A percentile compares a stretch with the other conserved stretches of the same genome.
phyloP scores from a whole-genome alignment of 176 grass and related monocot genomes.

The Carex littledalei region DNA sequence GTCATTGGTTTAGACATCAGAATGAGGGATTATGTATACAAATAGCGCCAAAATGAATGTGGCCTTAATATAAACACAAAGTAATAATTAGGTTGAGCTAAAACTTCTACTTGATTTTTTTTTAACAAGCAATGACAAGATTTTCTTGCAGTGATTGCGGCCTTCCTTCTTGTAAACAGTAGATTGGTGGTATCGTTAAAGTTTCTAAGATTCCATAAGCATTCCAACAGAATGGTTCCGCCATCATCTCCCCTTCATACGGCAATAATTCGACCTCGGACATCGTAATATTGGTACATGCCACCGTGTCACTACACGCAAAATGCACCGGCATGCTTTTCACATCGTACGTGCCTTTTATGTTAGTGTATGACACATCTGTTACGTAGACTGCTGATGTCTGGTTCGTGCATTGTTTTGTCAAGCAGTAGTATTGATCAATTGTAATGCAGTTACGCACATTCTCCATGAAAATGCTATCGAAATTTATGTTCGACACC shows the following conservation, averaged over 20 bases:
- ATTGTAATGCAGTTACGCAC: slow-evolving; percentile 76
- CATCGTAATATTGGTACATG: slow-evolving; percentile 68
- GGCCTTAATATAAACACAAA: neutral
- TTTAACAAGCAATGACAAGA: slow-evolving; percentile 31
- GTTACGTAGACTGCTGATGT: slow-evolving; percentile 49
- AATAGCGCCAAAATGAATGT: neutral
- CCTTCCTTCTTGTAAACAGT: slow-evolving; percentile 65
- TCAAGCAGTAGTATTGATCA: slow-evolving; percentile 83
- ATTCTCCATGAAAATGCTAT: slow-evolving; percentile 52
- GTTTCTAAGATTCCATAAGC: slow-evolving; percentile 54
- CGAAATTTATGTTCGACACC: slow-evolving; percentile 43
- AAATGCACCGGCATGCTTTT: slow-evolving; percentile 44
- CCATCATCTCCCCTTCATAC: slow-evolving; percentile 12
- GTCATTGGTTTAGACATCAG: neutral
- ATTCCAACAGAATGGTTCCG: slow-evolving; percentile 67
- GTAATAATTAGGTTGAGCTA: neutral
- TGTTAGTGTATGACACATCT: slow-evolving; percentile 45
- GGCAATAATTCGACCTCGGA: slow-evolving; percentile 64
- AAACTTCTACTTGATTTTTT: neutral
- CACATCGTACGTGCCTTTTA: slow-evolving; percentile 59
- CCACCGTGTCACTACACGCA: slow-evolving; percentile 64
- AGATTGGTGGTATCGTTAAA: slow-evolving; percentile 49
- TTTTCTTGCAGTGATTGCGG: slow-evolving; percentile 64
- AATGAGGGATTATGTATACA: too few relatives aligned
- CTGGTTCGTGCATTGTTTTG: slow-evolving; percentile 50